Conservation (phyloP, 371 early-diverging fungal species). For the Lichtheimia ornata region DNA sequence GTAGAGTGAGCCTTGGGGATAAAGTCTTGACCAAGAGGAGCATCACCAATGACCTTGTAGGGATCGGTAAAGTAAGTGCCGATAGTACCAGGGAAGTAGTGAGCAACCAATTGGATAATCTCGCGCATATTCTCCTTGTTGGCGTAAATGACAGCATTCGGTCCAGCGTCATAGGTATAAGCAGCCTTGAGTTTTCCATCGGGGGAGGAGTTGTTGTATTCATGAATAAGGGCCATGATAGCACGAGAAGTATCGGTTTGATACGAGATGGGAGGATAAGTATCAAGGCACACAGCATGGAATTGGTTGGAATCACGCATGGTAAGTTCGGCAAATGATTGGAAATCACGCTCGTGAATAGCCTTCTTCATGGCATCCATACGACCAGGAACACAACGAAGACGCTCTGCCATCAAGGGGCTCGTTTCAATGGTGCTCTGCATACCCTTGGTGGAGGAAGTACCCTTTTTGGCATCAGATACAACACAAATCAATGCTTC, state of each 20-base stretch:
- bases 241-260: constrained; percentile 92
- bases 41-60: constrained; percentile 46
- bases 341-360: constrained; percentile 85
- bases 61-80: constrained; percentile 66
- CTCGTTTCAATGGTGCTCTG: constrained; percentile 94
- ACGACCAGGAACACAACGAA: constrained; percentile 84
- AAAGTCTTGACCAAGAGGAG: constrained; percentile 41
- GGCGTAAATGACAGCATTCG: constrained; percentile 97
- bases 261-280: constrained; percentile 94
- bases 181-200: constrained; percentile 71
- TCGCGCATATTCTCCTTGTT: constrained; percentile 79
- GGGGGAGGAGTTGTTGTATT: constrained; percentile 75
- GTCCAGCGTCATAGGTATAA: constrained; percentile 97
- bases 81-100: constrained; percentile 78
- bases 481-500: constrained; percentile 94
- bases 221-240: constrained; percentile 84
- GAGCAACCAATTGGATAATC: constrained; percentile 79
- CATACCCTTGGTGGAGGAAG: constrained; percentile 96
- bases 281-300: constrained; percentile 95
- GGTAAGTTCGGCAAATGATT: constrained; percentile 89
- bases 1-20: constrained; percentile 41
- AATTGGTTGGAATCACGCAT: constrained; percentile 99
- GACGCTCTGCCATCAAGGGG: constrained; percentile 81
- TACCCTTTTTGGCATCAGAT: constrained; percentile 90
- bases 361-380: constrained; percentile 88